phyloP scores from a whole-genome alignment of 768 basidiomycete species.

The Atractiella rhizophila region DNA sequence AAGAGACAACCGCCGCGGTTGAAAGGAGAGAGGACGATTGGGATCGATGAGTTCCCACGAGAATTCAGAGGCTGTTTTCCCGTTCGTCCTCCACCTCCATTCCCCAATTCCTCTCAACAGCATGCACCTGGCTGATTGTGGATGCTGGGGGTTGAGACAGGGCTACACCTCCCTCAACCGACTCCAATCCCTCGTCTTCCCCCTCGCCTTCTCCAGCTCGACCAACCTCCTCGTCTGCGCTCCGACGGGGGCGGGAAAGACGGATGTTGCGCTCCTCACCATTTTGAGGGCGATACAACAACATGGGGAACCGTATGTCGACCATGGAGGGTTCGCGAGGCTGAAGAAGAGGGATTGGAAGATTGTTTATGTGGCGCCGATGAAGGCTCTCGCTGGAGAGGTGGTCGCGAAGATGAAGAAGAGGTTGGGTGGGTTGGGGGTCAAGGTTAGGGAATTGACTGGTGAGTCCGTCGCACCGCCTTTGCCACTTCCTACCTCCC shows the following conservation, averaged over 20 bases:
- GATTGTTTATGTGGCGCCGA: conserved; percentile 94
- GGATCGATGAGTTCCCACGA: conserved; percentile 45
- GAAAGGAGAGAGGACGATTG: conserved; percentile 45
- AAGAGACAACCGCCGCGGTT: conserved; percentile 43
- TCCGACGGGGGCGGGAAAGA: conserved; percentile 98
- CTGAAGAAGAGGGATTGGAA: conserved; percentile 36
- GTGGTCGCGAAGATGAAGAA: conserved; percentile 81
- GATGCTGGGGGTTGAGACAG: conserved; percentile 24
- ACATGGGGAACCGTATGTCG: no score
- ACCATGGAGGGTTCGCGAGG: no score
- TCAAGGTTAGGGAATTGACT: conserved; percentile 71
- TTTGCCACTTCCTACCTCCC: neutral
- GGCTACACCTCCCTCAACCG: conserved; percentile 69
- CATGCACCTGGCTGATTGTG: neutral
- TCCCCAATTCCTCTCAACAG: neutral
- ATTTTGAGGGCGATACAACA: conserved; percentile 69
- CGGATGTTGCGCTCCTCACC: conserved; percentile 83
- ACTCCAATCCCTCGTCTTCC: conserved; percentile 83
- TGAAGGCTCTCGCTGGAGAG: conserved; percentile 92
- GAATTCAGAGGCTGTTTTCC: conserved; percentile 61
- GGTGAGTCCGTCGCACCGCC: conserved; percentile 27
- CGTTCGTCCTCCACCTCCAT: conserved; percentile 26
- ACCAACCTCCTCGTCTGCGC: conserved; percentile 92
- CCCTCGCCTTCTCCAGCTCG: conserved; percentile 75
- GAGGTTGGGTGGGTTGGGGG: conserved; percentile 61